Base-by-base conservation (phyloP, 306 rosid genomes). In the Prunus dulcis region DNA sequence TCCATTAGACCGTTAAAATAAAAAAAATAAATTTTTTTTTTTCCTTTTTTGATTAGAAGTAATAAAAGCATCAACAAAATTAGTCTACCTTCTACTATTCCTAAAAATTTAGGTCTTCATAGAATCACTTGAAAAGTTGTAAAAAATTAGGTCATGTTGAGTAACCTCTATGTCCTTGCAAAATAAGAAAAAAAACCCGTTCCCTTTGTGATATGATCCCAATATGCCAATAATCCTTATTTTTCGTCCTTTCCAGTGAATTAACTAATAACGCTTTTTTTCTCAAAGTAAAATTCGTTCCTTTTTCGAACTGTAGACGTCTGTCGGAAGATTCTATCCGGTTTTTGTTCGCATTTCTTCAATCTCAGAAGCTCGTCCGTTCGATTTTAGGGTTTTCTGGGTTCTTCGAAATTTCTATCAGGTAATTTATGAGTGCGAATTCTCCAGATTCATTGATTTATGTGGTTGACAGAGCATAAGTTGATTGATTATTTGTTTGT, bases 271-370 rank as follows among this genome's bases (percentile, higher is more conserved):
- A 45, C 69, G 2, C 57, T 20, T 55, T 52, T 64, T 71, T 28
- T 62, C 66, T 45, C 77, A 46, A 76, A 79, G 82, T 82, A 70
- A 85, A 88, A 81, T 82, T 72, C 76, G 71, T 79, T 81, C 73
- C 71, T 75, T 47, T 56, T 74, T 27, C 64, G 61, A 49, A 81
- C 89, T 69, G 90, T 85, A 76, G 79, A 78, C 71, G 84, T 78
- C 82, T 51, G 83, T 83, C 89, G 89, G 89, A 85, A 87, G 82
- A 73, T 85, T 81, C 63, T 73, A 56, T 41, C 86, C 82, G 84
- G 58, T 73, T 64, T 73, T 80, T 30, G 43, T 68, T 65, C 27
- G 67, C 67, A 76, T 66, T 70, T 82, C 66, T 46, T 71, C 60
- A 46, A 55, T 32, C 47, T 41, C 73, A 64, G 71, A 72, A 81